Conservation (phyloP, 2,329 filamentous ascomycete species). For the Apiospora pterosperma region DNA sequence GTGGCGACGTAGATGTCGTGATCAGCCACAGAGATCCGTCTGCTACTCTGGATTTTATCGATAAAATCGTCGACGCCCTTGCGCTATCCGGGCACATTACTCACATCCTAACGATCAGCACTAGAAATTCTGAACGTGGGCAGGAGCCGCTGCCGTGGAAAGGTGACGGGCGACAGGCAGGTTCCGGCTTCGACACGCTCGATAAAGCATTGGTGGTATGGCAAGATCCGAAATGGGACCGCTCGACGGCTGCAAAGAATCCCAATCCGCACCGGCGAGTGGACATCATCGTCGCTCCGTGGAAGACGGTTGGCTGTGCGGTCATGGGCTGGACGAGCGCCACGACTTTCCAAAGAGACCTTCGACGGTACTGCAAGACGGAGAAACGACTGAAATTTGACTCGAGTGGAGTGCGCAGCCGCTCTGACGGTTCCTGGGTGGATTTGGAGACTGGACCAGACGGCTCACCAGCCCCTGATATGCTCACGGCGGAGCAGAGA, state of each 20-base stretch:
- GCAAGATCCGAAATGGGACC: constrained; percentile 62
- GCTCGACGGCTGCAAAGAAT: constrained; percentile 50
- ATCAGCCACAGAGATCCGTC: constrained; percentile 72
- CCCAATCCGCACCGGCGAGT: constrained; percentile 78
- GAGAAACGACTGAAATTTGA: constrained; percentile 80
- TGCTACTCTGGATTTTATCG: constrained; percentile 67
- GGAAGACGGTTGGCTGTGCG: constrained; percentile 85
- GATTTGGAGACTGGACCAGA: constrained; percentile 55
- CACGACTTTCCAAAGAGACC: constrained; percentile 84
- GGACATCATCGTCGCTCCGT: constrained; percentile 87
- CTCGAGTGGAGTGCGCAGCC: constrained; percentile 76
- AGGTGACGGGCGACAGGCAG: constrained; percentile 37
- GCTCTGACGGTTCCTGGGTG: constrained; percentile 63
- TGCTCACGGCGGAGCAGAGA: constrained; percentile 72
- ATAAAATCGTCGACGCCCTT: constrained; percentile 66
- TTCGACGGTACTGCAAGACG: constrained; percentile 75
- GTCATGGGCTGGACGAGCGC: constrained; percentile 85
- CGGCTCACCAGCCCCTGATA: constrained; percentile 51
- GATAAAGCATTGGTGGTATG: constrained; percentile 93
- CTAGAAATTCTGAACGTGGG: constrained; percentile 67
- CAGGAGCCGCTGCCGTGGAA: constrained; percentile 59
- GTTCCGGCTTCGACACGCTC: constrained; percentile 75
- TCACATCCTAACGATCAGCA: constrained; percentile 71
- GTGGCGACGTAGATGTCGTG: constrained; percentile 83
- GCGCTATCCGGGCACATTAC: constrained; percentile 72